Evolutionary conservation across 345 rosid species (phyloP), one percentile per base, ranked within the genome.

Genomic region (Turnera subulata): DNA sequence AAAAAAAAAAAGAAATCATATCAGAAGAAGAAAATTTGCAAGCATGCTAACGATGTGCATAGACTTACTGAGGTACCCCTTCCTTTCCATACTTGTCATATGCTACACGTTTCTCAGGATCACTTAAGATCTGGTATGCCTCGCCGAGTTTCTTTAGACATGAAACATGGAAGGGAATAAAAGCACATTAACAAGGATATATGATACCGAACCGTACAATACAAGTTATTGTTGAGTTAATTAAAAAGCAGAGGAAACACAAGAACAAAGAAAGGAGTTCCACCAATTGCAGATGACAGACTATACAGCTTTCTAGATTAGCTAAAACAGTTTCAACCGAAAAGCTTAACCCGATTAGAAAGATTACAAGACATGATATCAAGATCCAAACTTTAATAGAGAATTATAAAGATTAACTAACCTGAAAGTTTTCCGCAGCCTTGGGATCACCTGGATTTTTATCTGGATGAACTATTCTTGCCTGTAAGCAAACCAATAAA

Each of bases 351-450:
- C 35, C 8, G 35, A 8, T 29, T 29, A 29, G 35, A 3, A 8
- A 29, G 35, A 8, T 8, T 4, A 8, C 35, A 29, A 29, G 35
- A 29, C 35, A 29, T 29, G 35, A 29, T 8, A 29, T 3, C 8
- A 13, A n/a, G 17, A 7, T 23, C 8, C 24, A 32, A 13, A 56
- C 33, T 17, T 48, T 14, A 39, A 22, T 12, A 29, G 16, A 61
- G 14, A n/a, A 55, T 38, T 18, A 49, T 49, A 50, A 14, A 9
- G 22, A 17, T 12, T 54, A 53, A 52, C 61, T 60, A 50, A 85
- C 99, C 91, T 88, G 96, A 74, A 94, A 94, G 62, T 88, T 94
- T 67, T 65, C 80, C 2, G 96, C 96, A 61, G 99, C 97, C 67
- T 76, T 84, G 37, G 96, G 91, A 71, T 85, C 97, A 23, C 81